Conservation (phyloP, 2,329 filamentous ascomycete species). For the Emericellopsis atlantica region DNA sequence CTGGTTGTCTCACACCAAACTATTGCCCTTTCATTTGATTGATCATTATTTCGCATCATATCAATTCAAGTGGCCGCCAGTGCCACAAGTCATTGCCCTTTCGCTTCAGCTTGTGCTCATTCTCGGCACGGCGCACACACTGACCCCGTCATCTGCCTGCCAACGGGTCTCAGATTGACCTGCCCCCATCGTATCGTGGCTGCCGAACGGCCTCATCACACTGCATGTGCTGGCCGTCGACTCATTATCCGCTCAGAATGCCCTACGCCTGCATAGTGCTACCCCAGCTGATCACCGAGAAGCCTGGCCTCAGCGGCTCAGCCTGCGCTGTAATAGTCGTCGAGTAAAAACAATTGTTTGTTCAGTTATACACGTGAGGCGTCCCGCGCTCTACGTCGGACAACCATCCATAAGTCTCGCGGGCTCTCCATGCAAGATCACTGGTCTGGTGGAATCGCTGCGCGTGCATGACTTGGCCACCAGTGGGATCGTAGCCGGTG, state of each 20-base stretch:
- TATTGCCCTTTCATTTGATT: too few species aligned
- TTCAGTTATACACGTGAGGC: too few species aligned
- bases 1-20: too few species aligned
- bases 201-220: conserved; percentile 1
- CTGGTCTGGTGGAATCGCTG: not conserved
- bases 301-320: too few species aligned
- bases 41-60: too few species aligned
- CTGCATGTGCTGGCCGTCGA: not conserved
- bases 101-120: too few species aligned
- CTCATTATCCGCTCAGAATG: not conserved
- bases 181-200: not conserved
- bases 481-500: not conserved
- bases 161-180: not conserved
- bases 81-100: not conserved
- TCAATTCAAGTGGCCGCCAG: too few species aligned
- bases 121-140: too few species aligned
- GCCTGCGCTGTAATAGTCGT: not conserved
- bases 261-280: not conserved
- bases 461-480: not conserved
- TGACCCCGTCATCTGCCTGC: not conserved
- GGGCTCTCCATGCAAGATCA: too few species aligned
- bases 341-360: not conserved
- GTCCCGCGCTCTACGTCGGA: too few species aligned
- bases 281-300: not conserved
- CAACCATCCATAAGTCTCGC: too few species aligned